phyloP scores from a whole-genome alignment of 2,329 filamentous ascomycete species.

The Diplodia sapinea region DNA sequence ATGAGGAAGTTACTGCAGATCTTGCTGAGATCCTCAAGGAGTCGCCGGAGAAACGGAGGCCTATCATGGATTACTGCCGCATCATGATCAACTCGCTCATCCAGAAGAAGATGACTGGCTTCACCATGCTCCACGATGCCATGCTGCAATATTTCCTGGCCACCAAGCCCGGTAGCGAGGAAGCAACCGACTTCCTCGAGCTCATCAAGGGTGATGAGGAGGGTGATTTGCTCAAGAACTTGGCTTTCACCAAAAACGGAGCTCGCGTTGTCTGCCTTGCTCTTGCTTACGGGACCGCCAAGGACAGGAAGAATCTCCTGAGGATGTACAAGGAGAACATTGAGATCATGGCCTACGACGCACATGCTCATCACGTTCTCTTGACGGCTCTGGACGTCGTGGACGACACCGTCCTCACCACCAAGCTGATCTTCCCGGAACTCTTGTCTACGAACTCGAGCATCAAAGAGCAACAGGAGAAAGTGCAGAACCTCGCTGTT shows the following conservation, averaged over 20 bases:
- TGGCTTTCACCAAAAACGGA: slow-evolving; percentile 93
- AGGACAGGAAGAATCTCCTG: slow-evolving; percentile 88
- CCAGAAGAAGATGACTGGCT: slow-evolving; percentile 95
- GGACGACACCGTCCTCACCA: slow-evolving; percentile 88
- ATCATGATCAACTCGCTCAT: slow-evolving; percentile 90
- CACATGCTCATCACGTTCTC: slow-evolving; percentile 78
- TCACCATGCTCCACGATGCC: slow-evolving; percentile 97
- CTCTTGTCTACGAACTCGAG: slow-evolving; percentile 62
- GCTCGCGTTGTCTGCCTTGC: slow-evolving; percentile 80
- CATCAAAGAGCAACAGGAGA: slow-evolving; percentile 60
- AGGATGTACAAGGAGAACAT: slow-evolving; percentile 90
- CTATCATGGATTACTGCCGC: slow-evolving; percentile 84
- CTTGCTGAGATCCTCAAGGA: slow-evolving; percentile 75
- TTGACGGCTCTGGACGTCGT: slow-evolving; percentile 88
- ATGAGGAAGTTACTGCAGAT: slow-evolving; percentile 66
- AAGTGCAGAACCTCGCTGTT: slow-evolving; percentile 68
- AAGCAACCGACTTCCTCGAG: slow-evolving; percentile 86
- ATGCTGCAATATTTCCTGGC: slow-evolving; percentile 97
- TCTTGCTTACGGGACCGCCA: slow-evolving; percentile 83
- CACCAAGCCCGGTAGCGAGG: slow-evolving; percentile 75
- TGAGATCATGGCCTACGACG: slow-evolving; percentile 81
- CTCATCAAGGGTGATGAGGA: slow-evolving; percentile 80
- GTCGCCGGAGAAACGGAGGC: slow-evolving; percentile 81
- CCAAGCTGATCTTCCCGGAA: slow-evolving; percentile 86
- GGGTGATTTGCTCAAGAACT: slow-evolving; percentile 88